These are phyloP conservation scores for Aspergillus conjunctus DNA, from an alignment of 495 filamentous ascomycete species.

Conservation along the genomic window DNA sequence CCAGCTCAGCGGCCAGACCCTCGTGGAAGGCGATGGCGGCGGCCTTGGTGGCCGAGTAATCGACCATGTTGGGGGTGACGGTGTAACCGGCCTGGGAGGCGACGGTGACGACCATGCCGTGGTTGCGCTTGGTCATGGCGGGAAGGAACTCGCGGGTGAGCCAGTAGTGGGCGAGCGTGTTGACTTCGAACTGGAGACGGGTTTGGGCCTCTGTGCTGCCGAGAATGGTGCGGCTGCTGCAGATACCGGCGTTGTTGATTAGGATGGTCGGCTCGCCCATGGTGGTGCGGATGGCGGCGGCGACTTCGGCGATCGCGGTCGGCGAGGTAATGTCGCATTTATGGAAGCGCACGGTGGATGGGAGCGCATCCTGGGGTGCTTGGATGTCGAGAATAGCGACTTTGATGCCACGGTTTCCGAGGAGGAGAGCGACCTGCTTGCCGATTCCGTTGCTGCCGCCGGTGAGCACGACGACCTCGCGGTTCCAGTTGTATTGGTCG, in stretches of 20 bases:
- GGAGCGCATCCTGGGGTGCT: constrained; percentile 55
- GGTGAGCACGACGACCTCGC: constrained; percentile 71
- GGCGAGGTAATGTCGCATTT: constrained; percentile 65
- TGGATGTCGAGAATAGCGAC: constrained; percentile 73
- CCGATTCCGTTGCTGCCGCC: constrained; percentile 74
- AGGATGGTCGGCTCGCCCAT: constrained; percentile 69
- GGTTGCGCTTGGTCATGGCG: constrained; percentile 60
- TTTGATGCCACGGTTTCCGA: constrained; percentile 60
- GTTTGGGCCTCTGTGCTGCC: constrained; percentile 56
- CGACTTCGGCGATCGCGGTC: constrained; percentile 47
- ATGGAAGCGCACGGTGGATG: constrained; percentile 59
- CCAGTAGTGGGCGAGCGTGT: constrained; percentile 69
- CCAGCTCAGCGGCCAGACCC: constrained; percentile 64
- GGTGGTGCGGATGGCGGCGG: constrained; percentile 50
- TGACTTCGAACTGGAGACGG: constrained; percentile 70
- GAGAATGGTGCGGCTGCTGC: constrained; percentile 62
- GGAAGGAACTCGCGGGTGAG: constrained; percentile 68
- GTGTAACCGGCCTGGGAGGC: constrained; percentile 63
- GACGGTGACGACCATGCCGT: constrained; percentile 76
- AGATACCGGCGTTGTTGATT: constrained; percentile 76
- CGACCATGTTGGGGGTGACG: constrained; percentile 64
- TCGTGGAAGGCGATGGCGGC: constrained; percentile 70
- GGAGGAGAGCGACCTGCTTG: constrained; percentile 57
- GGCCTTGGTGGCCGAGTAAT: constrained; percentile 69
- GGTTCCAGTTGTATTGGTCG: constrained; percentile 67